These are phyloP conservation scores for Hymenoscyphus repandus DNA, from an alignment of 2,329 filamentous ascomycete genomes.

Conservation along the genomic window DNA sequence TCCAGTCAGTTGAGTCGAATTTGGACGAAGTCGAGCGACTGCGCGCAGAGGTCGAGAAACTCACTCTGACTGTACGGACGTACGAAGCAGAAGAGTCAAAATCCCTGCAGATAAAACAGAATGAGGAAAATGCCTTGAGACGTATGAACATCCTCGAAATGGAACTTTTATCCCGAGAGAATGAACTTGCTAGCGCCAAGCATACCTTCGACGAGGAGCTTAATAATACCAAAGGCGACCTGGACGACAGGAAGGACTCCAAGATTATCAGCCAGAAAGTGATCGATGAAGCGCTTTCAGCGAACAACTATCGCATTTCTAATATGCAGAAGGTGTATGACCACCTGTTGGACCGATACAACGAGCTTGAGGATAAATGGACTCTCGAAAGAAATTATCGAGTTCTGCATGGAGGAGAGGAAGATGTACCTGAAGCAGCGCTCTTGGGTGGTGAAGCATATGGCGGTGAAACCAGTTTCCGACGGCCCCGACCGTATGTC, in stretches of 20 bases:
- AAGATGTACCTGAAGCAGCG: too few species aligned
- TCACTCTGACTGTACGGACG: conserved; percentile 57
- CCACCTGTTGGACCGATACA: conserved; percentile 43
- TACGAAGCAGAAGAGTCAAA: conserved; percentile 60
- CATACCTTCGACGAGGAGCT: conserved; percentile 44
- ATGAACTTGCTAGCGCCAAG: conserved; percentile 38
- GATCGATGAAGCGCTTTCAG: conserved; percentile 19
- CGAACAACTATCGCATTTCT: conserved; percentile 34
- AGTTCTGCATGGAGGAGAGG: conserved; percentile 32
- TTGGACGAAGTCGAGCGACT: conserved; percentile 56
- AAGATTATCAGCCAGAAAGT: conserved; percentile 11
- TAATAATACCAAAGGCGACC: conserved; percentile 37
- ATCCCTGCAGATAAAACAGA: conserved; percentile 50
- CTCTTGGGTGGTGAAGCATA: conserved; percentile 4
- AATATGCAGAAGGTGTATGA: conserved; percentile 48
- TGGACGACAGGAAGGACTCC: conserved; percentile 7
- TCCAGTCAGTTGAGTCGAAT: conserved; percentile 57
- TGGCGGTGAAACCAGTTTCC: background rate
- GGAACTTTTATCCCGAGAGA: conserved; percentile 48
- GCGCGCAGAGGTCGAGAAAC: conserved; percentile 51
- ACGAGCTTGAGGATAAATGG: conserved; percentile 34
- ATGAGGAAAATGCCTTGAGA: conserved; percentile 52
- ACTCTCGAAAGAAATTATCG: conserved; percentile 11
- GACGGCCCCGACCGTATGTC: background rate
- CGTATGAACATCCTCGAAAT: conserved; percentile 54